Evolutionary conservation across 2,329 filamentous ascomycete genomes (phyloP).

Genomic region (Aureobasidium leucospermi): DNA sequence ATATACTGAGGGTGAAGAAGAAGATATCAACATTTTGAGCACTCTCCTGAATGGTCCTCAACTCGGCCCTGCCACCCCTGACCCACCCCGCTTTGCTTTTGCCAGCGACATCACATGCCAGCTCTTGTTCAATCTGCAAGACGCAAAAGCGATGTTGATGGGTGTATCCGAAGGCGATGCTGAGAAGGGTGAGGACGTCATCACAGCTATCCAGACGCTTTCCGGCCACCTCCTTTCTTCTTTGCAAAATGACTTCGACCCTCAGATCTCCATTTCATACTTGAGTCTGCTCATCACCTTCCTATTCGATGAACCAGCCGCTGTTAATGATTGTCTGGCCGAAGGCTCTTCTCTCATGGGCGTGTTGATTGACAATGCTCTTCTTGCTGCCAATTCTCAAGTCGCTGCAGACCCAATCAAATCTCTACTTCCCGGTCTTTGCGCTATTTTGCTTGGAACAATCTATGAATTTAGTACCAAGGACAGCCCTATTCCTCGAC

Average conservation of each 20-base stretch:
- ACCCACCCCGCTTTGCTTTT: conserved; percentile 87
- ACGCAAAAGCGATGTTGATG: conserved; percentile 74
- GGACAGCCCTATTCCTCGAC: conserved; percentile 81
- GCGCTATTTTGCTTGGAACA: conserved; percentile 75
- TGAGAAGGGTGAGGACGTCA: conserved; percentile 82
- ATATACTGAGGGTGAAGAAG: conserved; percentile 67
- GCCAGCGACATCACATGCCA: conserved; percentile 82
- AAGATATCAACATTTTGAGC: conserved; percentile 74
- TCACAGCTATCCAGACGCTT: conserved; percentile 86
- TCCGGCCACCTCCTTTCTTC: conserved; percentile 78
- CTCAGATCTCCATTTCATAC: conserved; percentile 74
- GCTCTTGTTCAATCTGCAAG: conserved; percentile 69
- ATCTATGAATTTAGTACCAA: conserved; percentile 97
- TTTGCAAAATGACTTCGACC: conserved; percentile 67
- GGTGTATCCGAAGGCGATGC: conserved; percentile 82
- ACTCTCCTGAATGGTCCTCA: conserved; percentile 65
- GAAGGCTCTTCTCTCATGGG: conserved; percentile 86
- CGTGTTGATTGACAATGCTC: conserved; percentile 36
- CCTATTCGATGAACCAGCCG: conserved; percentile 87
- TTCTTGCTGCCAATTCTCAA: conserved; percentile 41
- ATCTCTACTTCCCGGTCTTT: conserved; percentile 69
- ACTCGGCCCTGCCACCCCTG: conserved; percentile 50
- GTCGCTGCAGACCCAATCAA: conserved; percentile 42
- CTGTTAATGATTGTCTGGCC: conserved; percentile 83
- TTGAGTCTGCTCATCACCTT: conserved; percentile 82